Percentiles rank a stretch among this genome's conserved stretches.
Conservation (phyloP, 2,329 filamentous ascomycete genomes). For the Bipolaris gigantea region DNA sequence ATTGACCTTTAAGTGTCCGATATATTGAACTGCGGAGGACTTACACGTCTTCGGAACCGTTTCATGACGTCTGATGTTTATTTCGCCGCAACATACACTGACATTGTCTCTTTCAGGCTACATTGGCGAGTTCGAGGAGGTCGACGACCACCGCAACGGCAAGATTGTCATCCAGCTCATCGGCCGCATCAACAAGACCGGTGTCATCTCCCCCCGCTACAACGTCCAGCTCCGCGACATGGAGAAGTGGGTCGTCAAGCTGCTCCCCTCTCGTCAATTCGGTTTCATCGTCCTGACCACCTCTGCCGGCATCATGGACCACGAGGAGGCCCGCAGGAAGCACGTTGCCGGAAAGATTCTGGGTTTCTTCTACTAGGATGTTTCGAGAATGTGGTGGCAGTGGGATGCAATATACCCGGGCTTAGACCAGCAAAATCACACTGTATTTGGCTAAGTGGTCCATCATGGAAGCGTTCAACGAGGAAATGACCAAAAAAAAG, state of each 20-base stretch:
- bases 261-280: constrained; percentile 99
- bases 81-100: constrained; percentile 82
- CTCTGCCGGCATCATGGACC: constrained; percentile 99
- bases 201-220: constrained; percentile 99
- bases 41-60: constrained; percentile 89
- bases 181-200: constrained; percentile 98
- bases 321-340: constrained; percentile 99
- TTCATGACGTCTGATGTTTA: constrained; percentile 89
- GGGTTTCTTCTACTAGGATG: constrained; percentile 93
- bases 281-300: constrained; percentile 99
- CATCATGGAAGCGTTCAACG: constrained; percentile 35
- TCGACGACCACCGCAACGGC: constrained; percentile 98
- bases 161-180: constrained; percentile 99
- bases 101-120: constrained; percentile 68
- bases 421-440: constrained; percentile 26
- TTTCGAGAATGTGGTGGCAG: constrained; percentile 20
- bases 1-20: constrained; percentile 99
- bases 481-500: constrained; percentile 39
- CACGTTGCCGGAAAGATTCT: constrained; percentile 99
- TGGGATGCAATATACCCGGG: constrained; percentile 37
- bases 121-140: constrained; percentile 99
- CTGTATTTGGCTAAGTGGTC: constrained; percentile 31
- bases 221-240: constrained; percentile 97
- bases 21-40: constrained; percentile 87
- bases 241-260: constrained; percentile 99